Percentiles rank a stretch among this genome's conserved stretches.
These are phyloP conservation scores for Calonectria montana DNA, from an alignment of 2,329 filamentous ascomycete species.

Conservation along the genomic window DNA sequence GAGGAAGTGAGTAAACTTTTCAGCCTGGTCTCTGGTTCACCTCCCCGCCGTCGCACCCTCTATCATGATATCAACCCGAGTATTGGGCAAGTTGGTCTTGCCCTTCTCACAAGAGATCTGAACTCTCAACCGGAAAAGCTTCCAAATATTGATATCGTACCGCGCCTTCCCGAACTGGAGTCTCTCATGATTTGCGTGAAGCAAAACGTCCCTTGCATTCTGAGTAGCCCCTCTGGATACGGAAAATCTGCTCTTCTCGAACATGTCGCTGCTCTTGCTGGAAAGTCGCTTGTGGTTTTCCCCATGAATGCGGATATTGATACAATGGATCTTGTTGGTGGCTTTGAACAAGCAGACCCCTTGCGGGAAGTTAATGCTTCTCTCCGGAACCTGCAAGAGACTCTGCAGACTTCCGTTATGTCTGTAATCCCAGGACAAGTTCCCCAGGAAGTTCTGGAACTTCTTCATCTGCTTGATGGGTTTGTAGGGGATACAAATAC, in stretches of 20 bases:
- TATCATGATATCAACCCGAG: slow-evolving; percentile 76
- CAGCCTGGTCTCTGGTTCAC: slow-evolving; percentile 67
- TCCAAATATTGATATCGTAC: slow-evolving; percentile 61
- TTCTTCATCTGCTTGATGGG: slow-evolving; percentile 63
- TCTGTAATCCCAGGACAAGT: slow-evolving; percentile 59
- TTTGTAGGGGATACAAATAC: slow-evolving; percentile 52
- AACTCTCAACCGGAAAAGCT: slow-evolving; percentile 63
- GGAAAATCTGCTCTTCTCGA: slow-evolving; percentile 87
- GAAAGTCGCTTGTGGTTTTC: slow-evolving; percentile 82
- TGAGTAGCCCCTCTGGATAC: slow-evolving; percentile 86
- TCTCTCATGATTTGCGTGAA: slow-evolving; percentile 89
- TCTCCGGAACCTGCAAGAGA: slow-evolving; percentile 60
- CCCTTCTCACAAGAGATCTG: slow-evolving; percentile 71
- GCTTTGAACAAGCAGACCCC: slow-evolving; percentile 94
- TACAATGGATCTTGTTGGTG: slow-evolving; percentile 96
- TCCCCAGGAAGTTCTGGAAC: slow-evolving; percentile 58
- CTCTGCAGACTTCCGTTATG: slow-evolving; percentile 64
- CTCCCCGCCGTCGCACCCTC: slow-evolving; percentile 69
- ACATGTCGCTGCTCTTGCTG: slow-evolving; percentile 82
- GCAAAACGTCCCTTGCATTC: slow-evolving; percentile 87
- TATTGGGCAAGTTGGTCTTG: slow-evolving; percentile 84
- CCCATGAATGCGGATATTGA: slow-evolving; percentile 95
- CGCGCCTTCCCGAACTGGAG: slow-evolving; percentile 79
- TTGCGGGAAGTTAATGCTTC: slow-evolving; percentile 75
- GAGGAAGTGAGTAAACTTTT: slow-evolving; percentile 75